Evolutionary conservation across 2,329 filamentous ascomycete species (phyloP).

Genomic region (Lachnellula willkommii): DNA sequence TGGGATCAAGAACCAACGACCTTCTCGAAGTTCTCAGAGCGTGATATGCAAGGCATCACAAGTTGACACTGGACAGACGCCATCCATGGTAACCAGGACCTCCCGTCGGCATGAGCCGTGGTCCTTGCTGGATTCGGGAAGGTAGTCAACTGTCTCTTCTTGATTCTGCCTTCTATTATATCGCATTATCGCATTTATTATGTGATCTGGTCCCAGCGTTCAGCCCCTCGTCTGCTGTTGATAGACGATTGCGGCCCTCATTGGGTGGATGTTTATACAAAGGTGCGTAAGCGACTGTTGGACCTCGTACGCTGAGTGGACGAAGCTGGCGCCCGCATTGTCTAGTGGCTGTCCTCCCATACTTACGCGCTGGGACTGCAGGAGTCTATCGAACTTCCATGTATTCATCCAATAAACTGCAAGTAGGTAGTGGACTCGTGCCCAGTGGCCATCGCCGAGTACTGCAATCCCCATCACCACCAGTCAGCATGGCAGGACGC

Average conservation of each 20-base stretch:
- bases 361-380: conserved; percentile 19
- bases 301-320: neutral
- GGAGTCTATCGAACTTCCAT: conserved; percentile 7
- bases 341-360: conserved; percentile 14
- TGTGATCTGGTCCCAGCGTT: neutral
- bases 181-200: neutral
- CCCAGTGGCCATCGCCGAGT: conserved; percentile 3
- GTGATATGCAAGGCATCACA: conserved; percentile 5
- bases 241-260: neutral
- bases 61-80: neutral
- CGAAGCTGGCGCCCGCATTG: conserved; percentile 7
- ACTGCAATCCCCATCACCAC: conserved; percentile 8
- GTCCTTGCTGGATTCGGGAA: neutral
- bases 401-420: neutral
- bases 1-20: neutral
- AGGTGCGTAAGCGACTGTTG: neutral
- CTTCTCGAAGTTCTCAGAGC: neutral
- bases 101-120: conserved; percentile 7
- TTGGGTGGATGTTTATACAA: conserved; percentile 8
- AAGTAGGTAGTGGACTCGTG: conserved; percentile 1
- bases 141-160: neutral
- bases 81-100: neutral
- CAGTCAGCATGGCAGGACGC: conserved; percentile 2
- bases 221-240: neutral
- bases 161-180: neutral